Evolutionary conservation across 495 filamentous ascomycete species (phyloP).

Genomic region (Cercophora samala): DNA sequence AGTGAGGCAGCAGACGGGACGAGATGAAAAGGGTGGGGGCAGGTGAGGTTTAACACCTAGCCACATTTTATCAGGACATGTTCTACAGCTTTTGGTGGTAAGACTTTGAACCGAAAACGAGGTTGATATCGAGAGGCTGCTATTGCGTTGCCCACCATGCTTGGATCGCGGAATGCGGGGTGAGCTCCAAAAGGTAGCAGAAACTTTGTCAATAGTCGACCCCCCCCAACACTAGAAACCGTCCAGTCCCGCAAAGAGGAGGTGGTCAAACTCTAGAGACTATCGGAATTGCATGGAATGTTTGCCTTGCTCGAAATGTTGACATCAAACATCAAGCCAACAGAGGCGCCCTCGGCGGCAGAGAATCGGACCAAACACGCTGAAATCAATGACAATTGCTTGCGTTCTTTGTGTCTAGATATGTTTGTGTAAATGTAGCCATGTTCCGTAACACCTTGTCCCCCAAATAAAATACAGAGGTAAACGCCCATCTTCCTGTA

Average conservation of each 20-base stretch:
- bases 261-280: not conserved
- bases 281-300: not conserved
- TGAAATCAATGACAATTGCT: slow-evolving; percentile 31
- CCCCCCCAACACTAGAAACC: too few relatives aligned
- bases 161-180: not conserved
- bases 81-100: not conserved
- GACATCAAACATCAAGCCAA: not conserved
- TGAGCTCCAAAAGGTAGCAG: too few relatives aligned
- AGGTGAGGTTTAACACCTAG: not conserved
- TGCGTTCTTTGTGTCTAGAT: slow-evolving; percentile 29
- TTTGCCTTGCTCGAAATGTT: not conserved
- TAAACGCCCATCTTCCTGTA: not conserved
- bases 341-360: too few relatives aligned
- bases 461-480: not conserved
- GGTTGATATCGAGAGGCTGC: not conserved
- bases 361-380: not conserved
- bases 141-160: not conserved
- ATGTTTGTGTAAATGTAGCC: not conserved
- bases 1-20: not conserved
- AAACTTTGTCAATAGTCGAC: too few relatives aligned
- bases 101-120: not conserved
- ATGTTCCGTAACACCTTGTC: not conserved
- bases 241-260: too few relatives aligned
- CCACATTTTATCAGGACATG: too few relatives aligned
- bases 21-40: not conserved